Percentiles rank a stretch among this genome's conserved stretches.
Conservation (phyloP, 2,329 filamentous ascomycete genomes). For the Alternaria solani region DNA sequence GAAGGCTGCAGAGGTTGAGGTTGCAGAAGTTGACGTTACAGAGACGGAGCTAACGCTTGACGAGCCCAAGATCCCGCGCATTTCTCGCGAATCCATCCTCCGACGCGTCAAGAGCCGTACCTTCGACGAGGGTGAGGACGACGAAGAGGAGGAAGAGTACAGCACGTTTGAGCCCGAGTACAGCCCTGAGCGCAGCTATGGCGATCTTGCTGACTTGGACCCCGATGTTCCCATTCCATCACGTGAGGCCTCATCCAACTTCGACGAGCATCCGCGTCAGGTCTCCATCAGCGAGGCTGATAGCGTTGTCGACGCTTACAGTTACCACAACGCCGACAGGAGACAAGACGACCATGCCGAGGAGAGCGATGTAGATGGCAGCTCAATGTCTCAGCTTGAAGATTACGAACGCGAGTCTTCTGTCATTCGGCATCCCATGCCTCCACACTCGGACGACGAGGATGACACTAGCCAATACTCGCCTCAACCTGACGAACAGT, state of each 20-base stretch:
- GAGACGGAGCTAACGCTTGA: slow-evolving; percentile 42
- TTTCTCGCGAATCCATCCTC: slow-evolving; percentile 93
- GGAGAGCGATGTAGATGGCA: slow-evolving; percentile 67
- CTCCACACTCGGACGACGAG: slow-evolving; percentile 51
- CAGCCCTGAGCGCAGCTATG: slow-evolving; percentile 64
- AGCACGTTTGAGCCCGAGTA: slow-evolving; percentile 56
- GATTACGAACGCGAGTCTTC: slow-evolving; percentile 58
- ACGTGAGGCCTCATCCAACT: slow-evolving; percentile 71
- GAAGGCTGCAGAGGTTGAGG: slow-evolving; percentile 39
- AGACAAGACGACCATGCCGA: slow-evolving; percentile 63
- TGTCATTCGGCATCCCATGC: slow-evolving; percentile 63
- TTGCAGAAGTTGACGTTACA: slow-evolving; percentile 42
- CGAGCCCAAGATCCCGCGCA: slow-evolving; percentile 75
- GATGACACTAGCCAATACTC: slow-evolving; percentile 68
- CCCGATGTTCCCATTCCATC: slow-evolving; percentile 91
- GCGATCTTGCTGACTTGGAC: slow-evolving; percentile 68
- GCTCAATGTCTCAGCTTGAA: slow-evolving; percentile 53
- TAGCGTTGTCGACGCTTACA: slow-evolving; percentile 66
- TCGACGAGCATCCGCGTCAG: slow-evolving; percentile 67
- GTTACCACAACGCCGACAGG: slow-evolving; percentile 55
- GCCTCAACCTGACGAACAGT: slow-evolving; percentile 50
- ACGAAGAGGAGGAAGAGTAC: slow-evolving; percentile 51
- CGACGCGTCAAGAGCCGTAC: slow-evolving; percentile 77
- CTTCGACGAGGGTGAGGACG: slow-evolving; percentile 61
- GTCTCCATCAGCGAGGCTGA: slow-evolving; percentile 63